Base-by-base conservation (phyloP, 805 yeast species). In the Metschnikowia henanensis region DNA sequence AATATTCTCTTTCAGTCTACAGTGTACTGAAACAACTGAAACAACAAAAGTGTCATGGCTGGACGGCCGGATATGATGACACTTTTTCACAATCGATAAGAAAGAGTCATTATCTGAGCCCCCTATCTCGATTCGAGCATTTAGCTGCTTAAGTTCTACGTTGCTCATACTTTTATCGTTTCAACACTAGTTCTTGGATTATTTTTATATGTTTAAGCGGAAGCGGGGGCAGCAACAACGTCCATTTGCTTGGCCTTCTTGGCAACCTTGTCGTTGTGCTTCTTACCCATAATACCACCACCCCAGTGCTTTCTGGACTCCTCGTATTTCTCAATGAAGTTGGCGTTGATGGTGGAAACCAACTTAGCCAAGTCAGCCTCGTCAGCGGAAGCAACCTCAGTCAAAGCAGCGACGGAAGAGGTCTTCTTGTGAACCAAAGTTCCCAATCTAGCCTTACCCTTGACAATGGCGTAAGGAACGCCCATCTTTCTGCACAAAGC, bases 401-500 rank as follows among this genome's bases (percentile, higher is more conserved):
- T 89, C 72, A 94, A 76, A 65, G 98, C 98, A 66, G 95, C 97
- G 59, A 89, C 97, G 51, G 98, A 83, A 57, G 98, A 84, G 67
- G 92, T 90, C 85, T 92, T 92, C 82, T 91, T 82, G 90, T 92
- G 97, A 55, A 90, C 97, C 65, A 92, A 67, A 65, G 97, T 86
- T 61, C 98, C 98, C 67, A 92, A 84, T 82, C 98, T 88, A 59
- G 97, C 96, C 87, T 90, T 90, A 75, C 97, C 97, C 84, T 90
- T 90, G 70, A 91, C 87, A 70, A 91, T 86, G 57, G 98, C 97
- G 82, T 91, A 91, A 72, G 99, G 98, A 58, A 94, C 91, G 79
- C 97, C 98, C 95, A 92, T 83, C 86, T 94, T 94, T 80, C 92
- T 89, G 81, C 97, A 92, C 70, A 92, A 83, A 75, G 99, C 97